Base-by-base conservation (phyloP, 2,329 filamentous ascomycete genomes). In the Dothidotthia symphoricarpi region DNA sequence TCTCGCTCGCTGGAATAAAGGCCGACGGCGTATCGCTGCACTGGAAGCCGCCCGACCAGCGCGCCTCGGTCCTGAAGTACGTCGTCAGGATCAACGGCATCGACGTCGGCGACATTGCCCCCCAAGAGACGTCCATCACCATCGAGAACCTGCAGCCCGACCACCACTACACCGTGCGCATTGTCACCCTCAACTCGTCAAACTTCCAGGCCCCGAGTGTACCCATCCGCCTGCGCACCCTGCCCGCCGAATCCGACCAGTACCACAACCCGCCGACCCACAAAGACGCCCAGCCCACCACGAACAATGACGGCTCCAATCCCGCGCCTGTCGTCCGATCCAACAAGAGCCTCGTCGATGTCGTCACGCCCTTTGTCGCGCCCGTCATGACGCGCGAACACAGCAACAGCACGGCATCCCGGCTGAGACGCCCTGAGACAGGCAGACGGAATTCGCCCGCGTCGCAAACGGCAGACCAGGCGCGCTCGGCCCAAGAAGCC, bases 51-150 rank as follows among this genome's bases (percentile, higher is more conserved):
- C 84, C 87, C 0, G 79, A 80, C 47, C 73, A 75, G 48, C 74
- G 78, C 28, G 75, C 76, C 45, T 78, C 86, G 3, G 86, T 94
- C 36, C 78, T 88, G 36, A 94, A 90, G 69, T 93, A 95, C 62
- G 78, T 91, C 30, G 88, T 98, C 35, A 88, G 95, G 64, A 83
- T 98, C 49, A 97, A 98, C 67, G 91, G 91, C 28, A 83, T 91
- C 28, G 88, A 88, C 71, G 86, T 96, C 49, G 93, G 90, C 55
- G 88, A 95, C 59, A 88, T 90, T 29, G 83, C 81, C 48, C 81
- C 82, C 54, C 78, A 81, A 51, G 88, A 95, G 64, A 88, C 85
- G 0, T 86, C 88, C n/a, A 89, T 96, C 36, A 90, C 87, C 30
- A 89, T 98, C 38, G 89, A 86, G 22, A 88, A 90, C 26, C 75